These are phyloP conservation scores for Porphyrellus cyaneotinctus DNA, from an alignment of 768 basidiomycete species.

Conservation along the genomic window DNA sequence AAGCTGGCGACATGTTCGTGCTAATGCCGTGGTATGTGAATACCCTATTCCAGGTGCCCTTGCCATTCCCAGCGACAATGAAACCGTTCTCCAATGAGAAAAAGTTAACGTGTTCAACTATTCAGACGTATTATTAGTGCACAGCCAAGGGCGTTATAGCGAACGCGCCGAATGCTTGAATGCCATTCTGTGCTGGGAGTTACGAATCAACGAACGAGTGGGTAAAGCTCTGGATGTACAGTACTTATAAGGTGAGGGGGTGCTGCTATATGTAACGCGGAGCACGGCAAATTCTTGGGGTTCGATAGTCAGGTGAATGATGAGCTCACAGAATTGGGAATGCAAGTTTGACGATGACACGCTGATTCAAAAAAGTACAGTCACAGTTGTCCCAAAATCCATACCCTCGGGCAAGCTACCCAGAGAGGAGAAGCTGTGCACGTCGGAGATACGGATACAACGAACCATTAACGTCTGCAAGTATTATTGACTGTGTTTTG, in stretches of 20 bases:
- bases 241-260: neutral
- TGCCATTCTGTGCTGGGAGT: neutral
- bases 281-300: neutral
- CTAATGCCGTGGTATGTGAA: constrained; percentile 32
- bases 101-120: constrained; percentile 47
- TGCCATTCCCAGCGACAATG: constrained; percentile 45
- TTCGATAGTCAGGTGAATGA: constrained; percentile 2
- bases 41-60: constrained; percentile 42
- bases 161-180: constrained; percentile 33
- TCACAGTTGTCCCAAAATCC: neutral
- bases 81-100: constrained; percentile 53
- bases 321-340: neutral
- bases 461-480: neutral
- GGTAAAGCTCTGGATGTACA: neutral
- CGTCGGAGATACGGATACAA: constrained; percentile 1
- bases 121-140: neutral
- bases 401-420: too few relatives aligned
- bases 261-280: neutral
- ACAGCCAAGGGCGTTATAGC: constrained; percentile 1
- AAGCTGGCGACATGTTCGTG: constrained; percentile 40
- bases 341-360: neutral
- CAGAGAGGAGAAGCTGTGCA: neutral
- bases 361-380: neutral
- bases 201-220: neutral
- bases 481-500: neutral